Conservation (phyloP, 2,329 filamentous ascomycete genomes). For the Emmonsia crescens region DNA sequence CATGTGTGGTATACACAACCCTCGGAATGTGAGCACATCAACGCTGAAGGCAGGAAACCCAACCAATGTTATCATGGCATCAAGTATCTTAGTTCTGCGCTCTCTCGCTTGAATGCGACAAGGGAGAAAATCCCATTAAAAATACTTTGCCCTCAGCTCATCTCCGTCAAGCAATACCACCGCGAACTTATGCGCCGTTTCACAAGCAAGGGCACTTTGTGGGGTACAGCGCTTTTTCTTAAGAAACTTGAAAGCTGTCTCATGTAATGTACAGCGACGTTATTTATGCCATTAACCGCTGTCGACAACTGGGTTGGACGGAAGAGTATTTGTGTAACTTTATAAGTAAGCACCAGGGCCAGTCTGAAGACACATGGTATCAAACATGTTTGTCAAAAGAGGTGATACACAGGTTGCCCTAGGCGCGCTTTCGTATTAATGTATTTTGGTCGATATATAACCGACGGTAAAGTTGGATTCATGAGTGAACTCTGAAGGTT, state of each 20-base stretch:
- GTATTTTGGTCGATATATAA: neutral
- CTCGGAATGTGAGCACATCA: neutral
- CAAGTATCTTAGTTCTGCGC: neutral
- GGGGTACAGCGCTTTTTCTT: neutral
- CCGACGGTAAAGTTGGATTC: too few species aligned
- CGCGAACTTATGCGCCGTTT: neutral
- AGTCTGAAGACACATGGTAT: neutral
- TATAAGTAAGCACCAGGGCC: neutral
- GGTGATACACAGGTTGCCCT: neutral
- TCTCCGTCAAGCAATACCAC: neutral
- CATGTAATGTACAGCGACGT: neutral
- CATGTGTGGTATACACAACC: neutral
- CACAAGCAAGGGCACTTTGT: neutral
- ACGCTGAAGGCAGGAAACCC: neutral
- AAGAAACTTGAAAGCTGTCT: neutral
- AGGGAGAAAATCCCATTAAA: neutral
- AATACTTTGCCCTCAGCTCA: neutral
- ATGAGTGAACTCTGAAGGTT: neutral
- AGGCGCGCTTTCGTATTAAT: neutral
- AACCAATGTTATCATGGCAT: neutral
- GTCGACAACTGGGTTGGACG: neutral
- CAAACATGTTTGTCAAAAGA: neutral
- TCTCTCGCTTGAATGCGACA: neutral
- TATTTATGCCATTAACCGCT: neutral
- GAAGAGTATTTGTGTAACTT: neutral